phyloP scores from a whole-genome alignment of 2,329 filamentous ascomycete species.

The Fusarium paranaense region DNA sequence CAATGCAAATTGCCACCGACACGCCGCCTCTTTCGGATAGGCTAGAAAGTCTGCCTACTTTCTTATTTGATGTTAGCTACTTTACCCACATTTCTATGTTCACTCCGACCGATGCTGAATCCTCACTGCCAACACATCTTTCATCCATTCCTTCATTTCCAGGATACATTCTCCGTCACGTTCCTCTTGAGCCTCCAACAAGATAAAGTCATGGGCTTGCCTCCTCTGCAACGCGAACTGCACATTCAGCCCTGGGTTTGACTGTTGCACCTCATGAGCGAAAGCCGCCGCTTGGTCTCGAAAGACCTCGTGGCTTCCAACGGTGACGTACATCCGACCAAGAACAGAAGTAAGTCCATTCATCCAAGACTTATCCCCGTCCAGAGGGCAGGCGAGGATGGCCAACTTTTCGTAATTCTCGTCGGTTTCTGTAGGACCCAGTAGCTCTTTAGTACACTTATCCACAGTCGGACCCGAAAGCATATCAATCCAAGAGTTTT shows the following conservation, averaged over 20 bases:
- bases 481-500: neutral
- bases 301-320: neutral
- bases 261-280: neutral
- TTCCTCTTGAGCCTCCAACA: neutral
- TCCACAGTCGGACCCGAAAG: neutral
- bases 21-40: rapidly evolving
- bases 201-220: neutral
- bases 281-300: neutral
- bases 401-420: neutral
- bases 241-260: neutral
- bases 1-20: neutral
- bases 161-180: neutral
- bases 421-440: neutral
- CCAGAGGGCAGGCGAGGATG: neutral
- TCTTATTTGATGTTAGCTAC: neutral
- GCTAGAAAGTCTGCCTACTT: neutral
- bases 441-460: neutral
- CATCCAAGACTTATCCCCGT: neutral
- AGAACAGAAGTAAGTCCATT: neutral
- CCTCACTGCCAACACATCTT: neutral
- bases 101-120: neutral
- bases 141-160: neutral
- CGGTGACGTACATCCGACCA: neutral
- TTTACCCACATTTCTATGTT: neutral
- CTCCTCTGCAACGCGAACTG: neutral